Evolutionary conservation across 305 asterid species (phyloP).

Genomic region (Fraxinus sp.): DNA sequence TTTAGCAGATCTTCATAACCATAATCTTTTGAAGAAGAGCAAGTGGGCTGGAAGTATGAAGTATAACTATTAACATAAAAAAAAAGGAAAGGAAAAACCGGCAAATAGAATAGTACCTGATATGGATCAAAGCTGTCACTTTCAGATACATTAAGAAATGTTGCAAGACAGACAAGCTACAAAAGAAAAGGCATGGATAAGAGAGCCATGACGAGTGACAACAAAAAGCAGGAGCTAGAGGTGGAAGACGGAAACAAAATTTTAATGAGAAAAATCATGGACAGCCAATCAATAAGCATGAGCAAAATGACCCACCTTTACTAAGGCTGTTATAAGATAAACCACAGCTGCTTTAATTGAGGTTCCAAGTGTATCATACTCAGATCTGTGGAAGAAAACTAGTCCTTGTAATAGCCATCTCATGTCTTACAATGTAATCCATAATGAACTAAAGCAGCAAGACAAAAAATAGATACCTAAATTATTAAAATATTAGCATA

Average conservation of each 20-base stretch:
- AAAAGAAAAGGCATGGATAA: slow-evolving; percentile 7
- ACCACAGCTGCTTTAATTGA: slow-evolving; percentile 80
- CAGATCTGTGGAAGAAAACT: slow-evolving; percentile 60
- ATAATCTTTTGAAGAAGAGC: neutral
- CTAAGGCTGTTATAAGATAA: slow-evolving; percentile 76
- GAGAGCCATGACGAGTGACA: neutral
- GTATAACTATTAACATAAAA: neutral
- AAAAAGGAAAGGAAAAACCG: neutral
- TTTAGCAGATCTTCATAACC: neutral
- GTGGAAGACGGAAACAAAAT: neutral
- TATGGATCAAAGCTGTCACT: slow-evolving; percentile 88
- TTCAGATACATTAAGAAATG: slow-evolving; percentile 95
- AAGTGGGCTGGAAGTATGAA: neutral
- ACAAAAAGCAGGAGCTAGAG: neutral
- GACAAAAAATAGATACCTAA: neutral
- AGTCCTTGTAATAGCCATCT: neutral
- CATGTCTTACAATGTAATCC: neutral
- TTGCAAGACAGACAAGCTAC: slow-evolving; percentile 97
- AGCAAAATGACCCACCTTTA: slow-evolving; percentile 56
- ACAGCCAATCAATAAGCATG: neutral
- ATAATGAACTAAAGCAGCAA: neutral
- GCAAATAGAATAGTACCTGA: slow-evolving; percentile 54
- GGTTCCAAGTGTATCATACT: slow-evolving; percentile 95
- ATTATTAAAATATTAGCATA: neutral
- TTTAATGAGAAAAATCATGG: neutral